phyloP scores from a whole-genome alignment of 495 filamentous ascomycete species.

The Daldinia caldariorum region DNA sequence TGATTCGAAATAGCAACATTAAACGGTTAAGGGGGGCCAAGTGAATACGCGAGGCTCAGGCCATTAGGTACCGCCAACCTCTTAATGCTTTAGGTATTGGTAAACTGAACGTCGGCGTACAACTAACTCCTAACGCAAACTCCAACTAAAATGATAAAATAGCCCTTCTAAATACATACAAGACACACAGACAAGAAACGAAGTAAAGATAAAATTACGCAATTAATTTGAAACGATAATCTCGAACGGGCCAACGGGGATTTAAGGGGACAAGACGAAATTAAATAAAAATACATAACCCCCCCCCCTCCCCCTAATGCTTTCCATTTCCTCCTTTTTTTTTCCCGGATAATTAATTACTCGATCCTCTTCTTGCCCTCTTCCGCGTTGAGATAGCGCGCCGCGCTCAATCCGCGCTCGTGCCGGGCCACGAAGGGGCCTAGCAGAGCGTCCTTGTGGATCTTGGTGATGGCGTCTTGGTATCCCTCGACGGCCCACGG shows the following conservation, averaged over 20 bases:
- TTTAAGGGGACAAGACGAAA: conserved; percentile 17
- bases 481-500: conserved; percentile 86
- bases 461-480: conserved; percentile 82
- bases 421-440: conserved; percentile 76
- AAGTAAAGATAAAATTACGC: conserved; percentile 11
- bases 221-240: conserved; percentile 25
- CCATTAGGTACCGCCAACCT: too few relatives aligned
- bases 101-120: too few relatives aligned
- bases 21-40: too few relatives aligned
- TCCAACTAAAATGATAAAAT: not conserved
- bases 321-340: not conserved
- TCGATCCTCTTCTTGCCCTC: conserved; percentile 98
- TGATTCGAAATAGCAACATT: too few relatives aligned
- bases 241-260: conserved; percentile 3
- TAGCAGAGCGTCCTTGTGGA: conserved; percentile 77
- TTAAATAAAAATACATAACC: conserved; percentile 29
- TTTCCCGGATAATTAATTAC: conserved; percentile 54
- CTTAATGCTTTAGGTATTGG: not conserved
- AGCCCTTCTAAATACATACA: not conserved
- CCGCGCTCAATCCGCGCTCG: conserved; percentile 80
- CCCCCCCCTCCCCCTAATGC: too few relatives aligned
- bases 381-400: conserved; percentile 81
- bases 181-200: not conserved
- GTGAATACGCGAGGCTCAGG: not conserved
- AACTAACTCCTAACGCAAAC: not conserved